These are phyloP conservation scores for Aschersonia sp. DNA, from an alignment of 2,329 filamentous ascomycete genomes.

Conservation along the genomic window DNA sequence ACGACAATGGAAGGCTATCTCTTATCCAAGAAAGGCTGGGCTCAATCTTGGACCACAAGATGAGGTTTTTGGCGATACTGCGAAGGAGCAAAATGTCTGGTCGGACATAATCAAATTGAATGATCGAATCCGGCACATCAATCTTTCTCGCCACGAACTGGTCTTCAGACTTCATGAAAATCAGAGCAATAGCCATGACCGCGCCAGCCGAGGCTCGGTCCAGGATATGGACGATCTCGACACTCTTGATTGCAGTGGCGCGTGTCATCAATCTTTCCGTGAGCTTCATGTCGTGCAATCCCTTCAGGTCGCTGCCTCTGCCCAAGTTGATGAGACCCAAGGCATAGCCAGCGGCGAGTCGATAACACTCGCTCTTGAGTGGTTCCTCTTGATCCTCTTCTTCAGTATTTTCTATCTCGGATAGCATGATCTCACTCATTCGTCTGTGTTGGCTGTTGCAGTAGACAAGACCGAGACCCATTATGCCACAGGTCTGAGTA, in stretches of 20 bases:
- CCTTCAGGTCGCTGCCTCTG: constrained; percentile 75
- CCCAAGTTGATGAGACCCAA: constrained; percentile 90
- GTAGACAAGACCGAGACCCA: constrained; percentile 92
- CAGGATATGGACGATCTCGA: constrained; percentile 81
- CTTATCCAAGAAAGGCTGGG: constrained; percentile 64
- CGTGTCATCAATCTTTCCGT: constrained; percentile 77
- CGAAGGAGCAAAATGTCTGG: constrained; percentile 86
- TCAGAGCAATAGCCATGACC: constrained; percentile 75
- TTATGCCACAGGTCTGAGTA: constrained; percentile 89
- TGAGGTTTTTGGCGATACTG: constrained; percentile 78
- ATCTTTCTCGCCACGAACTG: constrained; percentile 77
- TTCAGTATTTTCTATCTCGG: constrained; percentile 83
- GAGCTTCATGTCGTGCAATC: constrained; percentile 85
- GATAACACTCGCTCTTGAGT: constrained; percentile 87
- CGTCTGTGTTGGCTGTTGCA: constrained; percentile 90
- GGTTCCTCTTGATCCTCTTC: constrained; percentile 69
- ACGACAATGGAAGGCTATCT: constrained; percentile 55
- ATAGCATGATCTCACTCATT: constrained; percentile 99
- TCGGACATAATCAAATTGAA: constrained; percentile 91
- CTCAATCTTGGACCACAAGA: constrained; percentile 79
- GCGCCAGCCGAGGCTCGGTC: constrained; percentile 91
- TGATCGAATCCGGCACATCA: constrained; percentile 75
- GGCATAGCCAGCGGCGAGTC: constrained; percentile 84
- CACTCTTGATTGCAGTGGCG: constrained; percentile 78
- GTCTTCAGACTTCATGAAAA: constrained; percentile 96